Evolutionary conservation across 768 basidiomycete genomes (phyloP).

Genomic region (Suillus subluteus): DNA sequence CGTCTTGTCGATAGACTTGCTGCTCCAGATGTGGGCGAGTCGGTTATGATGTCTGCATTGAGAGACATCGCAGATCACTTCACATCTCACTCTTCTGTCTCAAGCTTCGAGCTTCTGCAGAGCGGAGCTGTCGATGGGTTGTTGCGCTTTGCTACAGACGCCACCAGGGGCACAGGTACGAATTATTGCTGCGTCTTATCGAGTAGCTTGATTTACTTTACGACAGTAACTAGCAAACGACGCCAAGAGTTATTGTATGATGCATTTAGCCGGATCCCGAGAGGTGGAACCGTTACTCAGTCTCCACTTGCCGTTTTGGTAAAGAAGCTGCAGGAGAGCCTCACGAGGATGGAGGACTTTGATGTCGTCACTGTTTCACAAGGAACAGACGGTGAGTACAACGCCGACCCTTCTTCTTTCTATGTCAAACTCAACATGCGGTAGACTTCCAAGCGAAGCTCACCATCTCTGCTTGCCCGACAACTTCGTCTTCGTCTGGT

Average conservation of each 20-base stretch:
- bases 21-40: conserved; percentile 57
- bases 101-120: conserved; percentile 94
- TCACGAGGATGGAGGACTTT: conserved; percentile 94
- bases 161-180: conserved; percentile 47
- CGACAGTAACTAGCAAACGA: conserved; percentile 59
- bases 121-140: conserved; percentile 91
- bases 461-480: conserved; percentile 88
- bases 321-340: conserved; percentile 93
- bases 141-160: conserved; percentile 78
- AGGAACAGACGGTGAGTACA: conserved; percentile 71
- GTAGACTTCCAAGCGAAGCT: conserved; percentile 88
- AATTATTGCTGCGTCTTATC: conserved; percentile 9
- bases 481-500: conserved; percentile 88
- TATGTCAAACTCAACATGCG: neutral
- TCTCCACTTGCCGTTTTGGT: conserved; percentile 79
- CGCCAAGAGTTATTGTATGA: conserved; percentile 83
- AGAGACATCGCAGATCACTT: conserved; percentile 83
- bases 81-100: conserved; percentile 76
- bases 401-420: conserved; percentile 5
- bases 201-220: conserved; percentile 15
- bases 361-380: conserved; percentile 91
- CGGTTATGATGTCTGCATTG: conserved; percentile 62
- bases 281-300: conserved; percentile 46
- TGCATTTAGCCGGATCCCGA: conserved; percentile 66
- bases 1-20: conserved; percentile 69